Base-by-base conservation (phyloP, 805 yeast genomes). In the Candida yuanshanica region DNA sequence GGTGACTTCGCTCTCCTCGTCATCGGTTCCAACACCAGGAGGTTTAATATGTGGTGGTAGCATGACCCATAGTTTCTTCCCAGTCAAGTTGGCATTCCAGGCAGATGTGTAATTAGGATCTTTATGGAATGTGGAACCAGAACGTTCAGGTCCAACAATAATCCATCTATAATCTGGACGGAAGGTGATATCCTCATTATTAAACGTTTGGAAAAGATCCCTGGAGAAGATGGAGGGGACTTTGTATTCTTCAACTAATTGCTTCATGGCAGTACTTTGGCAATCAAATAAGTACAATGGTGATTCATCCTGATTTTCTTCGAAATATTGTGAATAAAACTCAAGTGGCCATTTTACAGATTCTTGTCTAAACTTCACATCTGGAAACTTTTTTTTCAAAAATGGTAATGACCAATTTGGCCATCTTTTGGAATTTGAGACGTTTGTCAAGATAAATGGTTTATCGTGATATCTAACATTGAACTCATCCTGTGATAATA, bases 101-200 rank as follows among this genome's bases (percentile, higher is more conserved):
- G 96, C 96, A 38, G 83, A 77, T 0, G 96, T 90, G 35, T 77
- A 75, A 57, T 89, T 89, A 7, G 97, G 97, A 55, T 89, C 97
- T 53, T 90, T 89, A 60, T 89, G 97, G 60, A 88, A 89, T 0
- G 95, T 83, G 1, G 95, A 85, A 0, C 96, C 97, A 7, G 88
- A 79, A 37, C 95, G 63, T 17, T 65, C 68, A 2, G 95, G 89
- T 0, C 97, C 97, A 7, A 84, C 72, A 36, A 90, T 90, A 18
- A 89, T 65, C 97, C 97, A 89, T n/a, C 91, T 75, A 58, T 84
- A 83, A 60, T 89, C 96, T 1, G 97, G 97, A 37, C 96, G 68
- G 51, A 84, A 80, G 13, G 32, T 39, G 8, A 38, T 35, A 4
- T 13, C 13, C 3, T 18, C 24, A 6, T 41, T 45, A 50, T 49